Conservation (phyloP, 106 monocot species). For the Ottelia alismoides region DNA sequence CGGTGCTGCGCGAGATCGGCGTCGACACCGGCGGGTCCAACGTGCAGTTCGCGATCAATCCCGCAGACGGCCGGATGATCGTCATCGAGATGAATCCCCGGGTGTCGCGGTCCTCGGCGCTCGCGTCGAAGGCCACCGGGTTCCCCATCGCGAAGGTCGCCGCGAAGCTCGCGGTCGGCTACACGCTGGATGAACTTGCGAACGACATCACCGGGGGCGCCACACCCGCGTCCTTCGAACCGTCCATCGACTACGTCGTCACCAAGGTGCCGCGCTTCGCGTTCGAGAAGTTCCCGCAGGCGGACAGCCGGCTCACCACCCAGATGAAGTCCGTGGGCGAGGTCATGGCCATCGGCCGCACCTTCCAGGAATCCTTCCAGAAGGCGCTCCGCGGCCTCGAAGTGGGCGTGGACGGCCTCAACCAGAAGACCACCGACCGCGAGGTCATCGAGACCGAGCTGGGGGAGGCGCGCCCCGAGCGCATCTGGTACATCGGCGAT, state of each 20-base stretch:
- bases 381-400: not conserved
- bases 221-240: conserved; percentile 64
- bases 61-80: conserved; percentile 29
- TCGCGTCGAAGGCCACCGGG: too few species aligned
- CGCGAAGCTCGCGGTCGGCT: conserved; percentile 18
- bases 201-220: conserved; percentile 38
- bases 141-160: too few species aligned
- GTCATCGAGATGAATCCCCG: conserved; percentile 88
- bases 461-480: not conserved
- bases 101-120: too few species aligned
- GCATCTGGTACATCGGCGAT: not conserved
- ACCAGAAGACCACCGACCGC: not conserved
- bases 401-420: not conserved
- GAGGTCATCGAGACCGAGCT: too few species aligned
- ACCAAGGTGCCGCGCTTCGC: conserved; percentile 21
- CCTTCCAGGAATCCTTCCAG: not conserved
- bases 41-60: too few species aligned
- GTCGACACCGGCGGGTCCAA: too few species aligned
- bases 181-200: conserved; percentile 68
- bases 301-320: not conserved
- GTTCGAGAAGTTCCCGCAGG: not conserved
- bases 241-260: conserved; percentile 80
- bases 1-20: not conserved
- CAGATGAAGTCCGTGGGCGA: not conserved
- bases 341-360: not conserved